Percentiles rank a stretch among this genome's conserved stretches.
Conservation (phyloP, 2,329 filamentous ascomycete species). For the Nectriaceae sp. region DNA sequence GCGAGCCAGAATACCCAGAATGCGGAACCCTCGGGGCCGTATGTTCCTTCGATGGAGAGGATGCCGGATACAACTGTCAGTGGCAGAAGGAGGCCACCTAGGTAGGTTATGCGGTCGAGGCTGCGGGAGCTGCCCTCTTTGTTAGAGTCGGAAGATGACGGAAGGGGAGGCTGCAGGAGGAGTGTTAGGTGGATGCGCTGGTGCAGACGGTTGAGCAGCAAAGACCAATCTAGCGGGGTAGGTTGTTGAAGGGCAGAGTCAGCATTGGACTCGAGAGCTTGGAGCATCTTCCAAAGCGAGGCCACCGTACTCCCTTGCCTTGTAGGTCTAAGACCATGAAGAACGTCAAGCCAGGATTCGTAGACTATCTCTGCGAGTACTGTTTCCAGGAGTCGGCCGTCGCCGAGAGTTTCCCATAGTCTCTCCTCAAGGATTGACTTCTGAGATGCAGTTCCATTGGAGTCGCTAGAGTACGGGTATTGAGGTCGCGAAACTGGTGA, state of each 20-base stretch:
- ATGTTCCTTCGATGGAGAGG: slow-evolving; percentile 48
- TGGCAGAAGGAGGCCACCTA: slow-evolving; percentile 51
- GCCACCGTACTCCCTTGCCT: slow-evolving; percentile 13
- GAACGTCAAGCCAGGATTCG: slow-evolving; percentile 26
- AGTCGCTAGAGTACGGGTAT: neutral
- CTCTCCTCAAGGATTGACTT: slow-evolving; percentile 19
- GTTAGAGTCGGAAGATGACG: slow-evolving; percentile 4
- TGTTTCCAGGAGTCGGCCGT: slow-evolving; percentile 15
- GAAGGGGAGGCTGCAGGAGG: slow-evolving; percentile 2
- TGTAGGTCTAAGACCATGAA: slow-evolving; percentile 21
- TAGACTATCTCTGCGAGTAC: slow-evolving; percentile 27
- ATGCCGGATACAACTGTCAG: slow-evolving; percentile 50
- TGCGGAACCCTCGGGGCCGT: slow-evolving; percentile 39
- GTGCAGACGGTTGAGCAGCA: slow-evolving; percentile 23
- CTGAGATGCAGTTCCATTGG: neutral
- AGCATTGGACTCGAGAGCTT: slow-evolving; percentile 28
- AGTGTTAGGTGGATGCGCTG: slow-evolving; percentile 23
- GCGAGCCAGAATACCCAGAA: slow-evolving; percentile 55
- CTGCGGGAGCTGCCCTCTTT: slow-evolving; percentile 40
- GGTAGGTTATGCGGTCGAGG: slow-evolving; percentile 50
- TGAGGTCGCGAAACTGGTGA: neutral
- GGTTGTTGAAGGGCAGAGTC: slow-evolving; percentile 1
- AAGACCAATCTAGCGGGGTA: slow-evolving; percentile 21
- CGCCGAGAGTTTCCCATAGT: slow-evolving; percentile 19
- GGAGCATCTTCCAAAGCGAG: slow-evolving; percentile 20